A percentile compares a stretch with the other conserved stretches of the same genome.
These are phyloP conservation scores for Salmacisia buchloeana DNA, from an alignment of 1,284 basidiomycete genomes.

Conservation along the genomic window DNA sequence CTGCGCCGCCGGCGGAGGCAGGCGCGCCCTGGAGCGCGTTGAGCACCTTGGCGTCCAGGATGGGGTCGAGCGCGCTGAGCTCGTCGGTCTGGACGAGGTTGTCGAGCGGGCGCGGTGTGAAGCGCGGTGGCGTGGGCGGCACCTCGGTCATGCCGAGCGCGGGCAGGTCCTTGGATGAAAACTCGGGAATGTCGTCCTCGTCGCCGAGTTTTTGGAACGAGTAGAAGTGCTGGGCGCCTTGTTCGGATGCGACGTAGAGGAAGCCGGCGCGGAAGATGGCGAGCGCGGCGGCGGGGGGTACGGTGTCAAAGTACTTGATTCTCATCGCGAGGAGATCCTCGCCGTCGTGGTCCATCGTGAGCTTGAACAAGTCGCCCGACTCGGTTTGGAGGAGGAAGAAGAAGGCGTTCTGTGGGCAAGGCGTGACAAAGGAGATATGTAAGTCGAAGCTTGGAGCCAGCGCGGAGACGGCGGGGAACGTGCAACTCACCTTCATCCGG, in stretches of 20 bases:
- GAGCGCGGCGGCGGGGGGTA: slow-evolving; percentile 41
- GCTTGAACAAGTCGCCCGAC: slow-evolving; percentile 48
- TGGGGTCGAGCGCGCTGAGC: slow-evolving; percentile 40
- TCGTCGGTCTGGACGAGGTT: slow-evolving; percentile 45
- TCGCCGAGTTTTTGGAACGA: slow-evolving; percentile 50
- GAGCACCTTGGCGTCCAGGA: slow-evolving; percentile 42
- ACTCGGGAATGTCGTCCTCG: slow-evolving; percentile 45
- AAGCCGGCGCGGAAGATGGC: slow-evolving; percentile 48
- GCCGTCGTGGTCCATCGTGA: slow-evolving; percentile 49
- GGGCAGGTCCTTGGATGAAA: slow-evolving; percentile 33
- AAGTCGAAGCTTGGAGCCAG: background rate
- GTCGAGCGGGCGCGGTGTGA: slow-evolving; percentile 42
- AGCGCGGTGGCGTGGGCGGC: slow-evolving; percentile 30
- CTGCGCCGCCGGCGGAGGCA: slow-evolving; percentile 6
- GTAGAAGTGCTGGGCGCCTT: slow-evolving; percentile 41
- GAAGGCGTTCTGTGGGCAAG: slow-evolving; percentile 27
- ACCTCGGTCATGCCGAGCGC: slow-evolving; percentile 25
- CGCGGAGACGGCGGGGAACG: background rate
- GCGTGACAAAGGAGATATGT: background rate
- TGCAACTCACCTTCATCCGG: slow-evolving; percentile 37
- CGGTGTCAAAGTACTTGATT: slow-evolving; percentile 50
- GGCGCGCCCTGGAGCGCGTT: slow-evolving; percentile 25
- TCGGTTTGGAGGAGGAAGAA: slow-evolving; percentile 48
- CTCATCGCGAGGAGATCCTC: slow-evolving; percentile 41
- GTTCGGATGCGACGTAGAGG: slow-evolving; percentile 45